Evolutionary conservation across 164 flowering plant species (phyloP).

Genomic region (Stephania cephalantha): DNA sequence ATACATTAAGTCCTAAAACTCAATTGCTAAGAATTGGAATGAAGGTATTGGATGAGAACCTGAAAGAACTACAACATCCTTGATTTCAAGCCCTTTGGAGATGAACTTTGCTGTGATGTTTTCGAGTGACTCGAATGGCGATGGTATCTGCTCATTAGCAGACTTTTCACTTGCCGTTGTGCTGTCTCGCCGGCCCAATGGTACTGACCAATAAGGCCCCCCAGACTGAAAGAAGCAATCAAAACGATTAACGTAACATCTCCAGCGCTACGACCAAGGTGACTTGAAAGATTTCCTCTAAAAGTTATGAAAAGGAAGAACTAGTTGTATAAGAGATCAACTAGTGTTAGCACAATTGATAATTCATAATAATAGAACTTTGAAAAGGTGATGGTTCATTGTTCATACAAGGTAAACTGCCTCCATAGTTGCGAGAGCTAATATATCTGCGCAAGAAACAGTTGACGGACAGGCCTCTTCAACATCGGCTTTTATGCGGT

Average conservation of each 20-base stretch:
- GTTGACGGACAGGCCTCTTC: slow-evolving; percentile 52
- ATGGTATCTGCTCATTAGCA: slow-evolving; percentile 52
- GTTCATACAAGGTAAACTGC: slow-evolving; percentile 40
- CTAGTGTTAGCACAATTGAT: background rate
- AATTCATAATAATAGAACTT: background rate
- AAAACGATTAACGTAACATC: background rate
- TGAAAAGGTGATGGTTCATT: slow-evolving; percentile 14
- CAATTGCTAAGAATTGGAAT: background rate
- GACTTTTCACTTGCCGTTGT: slow-evolving; percentile 41
- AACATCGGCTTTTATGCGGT: slow-evolving; percentile 47
- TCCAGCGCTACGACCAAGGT: background rate
- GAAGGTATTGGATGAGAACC: slow-evolving; percentile 26
- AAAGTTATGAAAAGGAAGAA: background rate
- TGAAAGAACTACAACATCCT: slow-evolving; percentile 73
- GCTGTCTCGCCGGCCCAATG: slow-evolving; percentile 60
- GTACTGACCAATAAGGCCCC: slow-evolving; percentile 54
- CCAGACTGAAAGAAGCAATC: slow-evolving; percentile 38
- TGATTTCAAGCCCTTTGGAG: slow-evolving; percentile 55
- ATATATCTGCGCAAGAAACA: slow-evolving; percentile 59
- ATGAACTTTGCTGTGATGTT: slow-evolving; percentile 56
- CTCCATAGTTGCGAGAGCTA: slow-evolving; percentile 41
- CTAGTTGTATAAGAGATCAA: background rate
- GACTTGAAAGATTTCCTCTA: no score
- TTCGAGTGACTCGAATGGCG: slow-evolving; percentile 53
- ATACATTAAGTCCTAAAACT: background rate